Conservation (phyloP, 2,329 filamentous ascomycete genomes). For the Rutstroemia sp. region DNA sequence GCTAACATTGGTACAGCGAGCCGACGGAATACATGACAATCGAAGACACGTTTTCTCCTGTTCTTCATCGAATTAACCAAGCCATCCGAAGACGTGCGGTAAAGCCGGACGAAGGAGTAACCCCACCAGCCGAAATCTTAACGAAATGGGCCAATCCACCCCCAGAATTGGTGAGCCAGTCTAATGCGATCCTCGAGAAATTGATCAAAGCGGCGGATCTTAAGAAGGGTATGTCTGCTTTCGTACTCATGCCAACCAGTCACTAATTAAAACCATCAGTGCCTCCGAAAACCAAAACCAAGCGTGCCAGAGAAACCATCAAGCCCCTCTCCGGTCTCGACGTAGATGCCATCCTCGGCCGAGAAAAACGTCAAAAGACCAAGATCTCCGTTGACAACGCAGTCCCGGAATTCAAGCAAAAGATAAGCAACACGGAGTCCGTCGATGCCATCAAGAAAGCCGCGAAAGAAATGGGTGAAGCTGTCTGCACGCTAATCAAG, state of each 20-base stretch:
- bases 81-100: conserved; percentile 78
- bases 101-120: conserved; percentile 57
- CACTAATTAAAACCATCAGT: conserved; percentile 40
- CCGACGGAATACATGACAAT: conserved; percentile 64
- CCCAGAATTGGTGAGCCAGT: conserved; percentile 52
- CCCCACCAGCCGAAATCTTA: conserved; percentile 55
- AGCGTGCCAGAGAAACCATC: conserved; percentile 55
- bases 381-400: conserved; percentile 64
- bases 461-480: conserved; percentile 63
- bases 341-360: conserved; percentile 69
- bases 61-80: conserved; percentile 83
- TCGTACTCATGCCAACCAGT: not conserved
- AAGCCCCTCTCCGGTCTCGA: conserved; percentile 89
- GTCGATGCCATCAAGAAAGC: conserved; percentile 58
- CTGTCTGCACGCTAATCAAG: conserved; percentile 62
- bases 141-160: conserved; percentile 69
- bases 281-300: conserved; percentile 69
- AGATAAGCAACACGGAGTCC: conserved; percentile 54
- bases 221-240: conserved; percentile 60
- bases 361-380: conserved; percentile 37
- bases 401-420: conserved; percentile 84
- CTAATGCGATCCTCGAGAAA: conserved; percentile 48
- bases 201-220: conserved; percentile 67
- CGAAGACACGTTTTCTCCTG: conserved; percentile 76
- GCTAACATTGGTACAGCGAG: conserved; percentile 31